phyloP scores from a whole-genome alignment of 2,329 filamentous ascomycete species.

The Xylariaceae sp. region DNA sequence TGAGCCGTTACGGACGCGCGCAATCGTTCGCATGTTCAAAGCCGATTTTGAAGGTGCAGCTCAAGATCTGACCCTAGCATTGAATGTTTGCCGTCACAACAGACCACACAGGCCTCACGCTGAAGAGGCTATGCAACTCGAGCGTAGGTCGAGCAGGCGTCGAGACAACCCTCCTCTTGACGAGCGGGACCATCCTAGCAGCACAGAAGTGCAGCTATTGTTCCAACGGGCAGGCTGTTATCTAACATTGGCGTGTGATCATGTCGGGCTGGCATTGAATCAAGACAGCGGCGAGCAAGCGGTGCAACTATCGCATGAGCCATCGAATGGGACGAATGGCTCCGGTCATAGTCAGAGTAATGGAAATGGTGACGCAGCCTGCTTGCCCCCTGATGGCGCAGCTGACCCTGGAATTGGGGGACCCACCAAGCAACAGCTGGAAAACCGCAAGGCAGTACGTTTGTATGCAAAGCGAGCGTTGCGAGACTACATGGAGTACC shows the following conservation, averaged over 20 bases:
- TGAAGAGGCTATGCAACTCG: slow-evolving; percentile 47
- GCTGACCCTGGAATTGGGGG: slow-evolving; percentile 12
- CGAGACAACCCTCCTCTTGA: slow-evolving; percentile 30
- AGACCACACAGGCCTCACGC: slow-evolving; percentile 41
- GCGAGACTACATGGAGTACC: slow-evolving; percentile 68
- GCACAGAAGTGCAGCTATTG: slow-evolving; percentile 68
- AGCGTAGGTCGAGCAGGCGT: slow-evolving; percentile 35
- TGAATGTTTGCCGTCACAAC: slow-evolving; percentile 52
- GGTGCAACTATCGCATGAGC: slow-evolving; percentile 10
- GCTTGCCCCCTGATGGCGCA: slow-evolving; percentile 9
- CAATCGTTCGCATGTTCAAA: slow-evolving; percentile 71
- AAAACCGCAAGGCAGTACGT: slow-evolving; percentile 66
- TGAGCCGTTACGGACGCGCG: slow-evolving; percentile 67
- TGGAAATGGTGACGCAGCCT: slow-evolving; percentile 5
- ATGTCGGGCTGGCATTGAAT: slow-evolving; percentile 54
- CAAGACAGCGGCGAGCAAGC: slow-evolving; percentile 19
- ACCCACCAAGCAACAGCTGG: slow-evolving; percentile 34
- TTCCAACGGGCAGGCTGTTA: slow-evolving; percentile 74
- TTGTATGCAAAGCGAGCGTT: slow-evolving; percentile 71
- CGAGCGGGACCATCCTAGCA: slow-evolving; percentile 61
- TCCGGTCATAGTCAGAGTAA: slow-evolving; percentile 19
- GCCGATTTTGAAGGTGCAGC: slow-evolving; percentile 67
- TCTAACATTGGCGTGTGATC: slow-evolving; percentile 64
- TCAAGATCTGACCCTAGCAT: slow-evolving; percentile 65
- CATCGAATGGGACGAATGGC: slow-evolving; percentile 16